Evolutionary conservation across 495 filamentous ascomycete genomes (phyloP).

Genomic region (Daldinia bambusicola): DNA sequence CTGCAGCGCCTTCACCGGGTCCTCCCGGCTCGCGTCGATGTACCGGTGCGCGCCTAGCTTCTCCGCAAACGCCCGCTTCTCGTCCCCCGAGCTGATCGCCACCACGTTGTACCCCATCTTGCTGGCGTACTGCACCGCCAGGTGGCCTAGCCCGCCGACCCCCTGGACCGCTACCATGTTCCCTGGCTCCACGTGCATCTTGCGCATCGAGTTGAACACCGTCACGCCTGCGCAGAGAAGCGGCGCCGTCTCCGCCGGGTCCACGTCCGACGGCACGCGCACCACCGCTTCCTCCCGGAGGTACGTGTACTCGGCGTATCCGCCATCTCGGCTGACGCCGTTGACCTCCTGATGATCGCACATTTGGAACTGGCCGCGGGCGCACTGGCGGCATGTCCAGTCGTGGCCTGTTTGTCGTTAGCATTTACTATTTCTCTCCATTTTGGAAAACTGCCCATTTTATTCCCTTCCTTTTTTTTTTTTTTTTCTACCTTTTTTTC

Average conservation of each 20-base stretch:
- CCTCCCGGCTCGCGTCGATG: constrained; percentile 67
- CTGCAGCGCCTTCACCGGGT: constrained; percentile 62
- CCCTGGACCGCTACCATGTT: constrained; percentile 72
- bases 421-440: constrained; percentile 2
- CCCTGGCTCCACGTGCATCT: constrained; percentile 66
- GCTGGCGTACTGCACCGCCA: constrained; percentile 73
- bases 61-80: constrained; percentile 68
- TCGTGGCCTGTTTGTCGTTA: constrained; percentile 51
- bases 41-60: constrained; percentile 75
- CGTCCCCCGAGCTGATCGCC: constrained; percentile 65
- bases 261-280: constrained; percentile 65
- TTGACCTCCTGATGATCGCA: constrained; percentile 63
- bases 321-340: constrained; percentile 63
- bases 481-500: too few species aligned
- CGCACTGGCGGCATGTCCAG: constrained; percentile 59
- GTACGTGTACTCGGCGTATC: constrained; percentile 72
- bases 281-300: constrained; percentile 72
- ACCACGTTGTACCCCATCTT: constrained; percentile 73
- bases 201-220: constrained; percentile 75
- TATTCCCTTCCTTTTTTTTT: too few species aligned
- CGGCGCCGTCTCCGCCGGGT: constrained; percentile 70
- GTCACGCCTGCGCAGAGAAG: constrained; percentile 79
- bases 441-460: too few species aligned
- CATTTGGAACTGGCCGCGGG: constrained; percentile 64
- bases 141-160: constrained; percentile 73